Evolutionary conservation across 192 early-diverging fungal genomes (phyloP), one percentile per base, ranked within the genome.

Genomic region (Helicostylum pulchrum): DNA sequence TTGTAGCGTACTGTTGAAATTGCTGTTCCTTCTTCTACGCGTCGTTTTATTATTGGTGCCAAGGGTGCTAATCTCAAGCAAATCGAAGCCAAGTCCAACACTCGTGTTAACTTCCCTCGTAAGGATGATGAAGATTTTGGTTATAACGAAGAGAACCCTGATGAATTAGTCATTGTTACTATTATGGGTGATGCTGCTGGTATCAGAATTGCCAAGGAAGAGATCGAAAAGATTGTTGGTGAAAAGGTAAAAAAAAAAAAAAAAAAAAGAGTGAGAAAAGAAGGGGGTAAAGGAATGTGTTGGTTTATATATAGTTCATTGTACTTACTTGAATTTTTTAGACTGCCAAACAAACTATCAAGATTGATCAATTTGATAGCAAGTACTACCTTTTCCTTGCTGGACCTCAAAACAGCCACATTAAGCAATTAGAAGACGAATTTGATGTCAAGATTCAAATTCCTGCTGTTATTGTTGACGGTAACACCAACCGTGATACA

Each of bases 131-230:
- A 83, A 31, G 79, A 80, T 36, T 61, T 69, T 15, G 61, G 65
- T 21, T 56, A 36, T 32, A 76, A 79, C 20, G 71, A 79, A 47
- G 92, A 89, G 45, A 82, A 80, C 12, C 81, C 86, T 26, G 89
- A 94, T 56, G 81, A 83, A 50, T 79, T 76, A 26, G 87, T 88
- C 14, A 71, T 71, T 34, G 78, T 94, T 32, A 83, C 80, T 52
- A 90, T 99, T 61, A 88, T 84, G 34, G 97, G 97, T 59, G 92
- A 96, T 78, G 78, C 68, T 43, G 81, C 85, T 23, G 91, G 93
- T 36, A 90, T 98, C 46, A 78, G 80, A 54, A 77, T 90, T 21
- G 97, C 97, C 45, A 88, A 89, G 64, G 87, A 87, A 50, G 89
- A 90, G 63, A 93, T 99, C 46, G 85, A 94, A 55, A 79, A 75